These are phyloP conservation scores for Plasmopara muralis DNA, from an alignment of 352 stramenopile genomes.

Conservation along the genomic window DNA sequence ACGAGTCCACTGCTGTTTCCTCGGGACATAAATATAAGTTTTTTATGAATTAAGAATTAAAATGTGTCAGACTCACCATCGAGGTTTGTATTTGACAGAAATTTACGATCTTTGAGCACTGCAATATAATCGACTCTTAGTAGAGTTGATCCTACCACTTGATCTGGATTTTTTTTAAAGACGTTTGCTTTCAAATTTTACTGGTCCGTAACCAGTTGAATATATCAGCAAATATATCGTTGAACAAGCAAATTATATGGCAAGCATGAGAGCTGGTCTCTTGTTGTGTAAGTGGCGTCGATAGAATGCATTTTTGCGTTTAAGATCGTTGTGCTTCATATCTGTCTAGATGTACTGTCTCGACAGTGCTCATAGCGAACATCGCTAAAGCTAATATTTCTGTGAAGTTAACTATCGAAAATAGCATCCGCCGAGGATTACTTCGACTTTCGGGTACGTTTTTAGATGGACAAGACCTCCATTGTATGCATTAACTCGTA, in stretches of 20 bases:
- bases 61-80: conserved; percentile 2
- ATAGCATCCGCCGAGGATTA: too few species aligned
- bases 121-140: conserved; percentile 2
- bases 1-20: too few species aligned
- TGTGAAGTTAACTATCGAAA: too few species aligned
- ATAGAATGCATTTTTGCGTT: not conserved
- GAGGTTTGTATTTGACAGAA: conserved; percentile 1
- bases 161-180: not conserved
- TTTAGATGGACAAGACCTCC: too few species aligned
- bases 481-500: too few species aligned
- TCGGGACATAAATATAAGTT: too few species aligned
- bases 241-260: too few species aligned
- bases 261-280: too few species aligned
- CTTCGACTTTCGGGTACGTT: too few species aligned
- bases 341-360: not conserved
- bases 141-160: not conserved
- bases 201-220: not conserved
- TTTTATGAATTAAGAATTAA: conserved; percentile 1
- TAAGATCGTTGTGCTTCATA: not conserved
- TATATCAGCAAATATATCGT: not conserved
- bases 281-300: too few species aligned
- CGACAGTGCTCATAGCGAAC: not conserved
- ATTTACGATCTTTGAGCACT: conserved; percentile 5
- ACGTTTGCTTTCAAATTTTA: conserved; percentile 5
- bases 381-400: too few species aligned